Percentiles rank a stretch among this genome's conserved stretches.
Conservation (phyloP, 2,329 filamentous ascomycete species). For the Diaporthe sp. region DNA sequence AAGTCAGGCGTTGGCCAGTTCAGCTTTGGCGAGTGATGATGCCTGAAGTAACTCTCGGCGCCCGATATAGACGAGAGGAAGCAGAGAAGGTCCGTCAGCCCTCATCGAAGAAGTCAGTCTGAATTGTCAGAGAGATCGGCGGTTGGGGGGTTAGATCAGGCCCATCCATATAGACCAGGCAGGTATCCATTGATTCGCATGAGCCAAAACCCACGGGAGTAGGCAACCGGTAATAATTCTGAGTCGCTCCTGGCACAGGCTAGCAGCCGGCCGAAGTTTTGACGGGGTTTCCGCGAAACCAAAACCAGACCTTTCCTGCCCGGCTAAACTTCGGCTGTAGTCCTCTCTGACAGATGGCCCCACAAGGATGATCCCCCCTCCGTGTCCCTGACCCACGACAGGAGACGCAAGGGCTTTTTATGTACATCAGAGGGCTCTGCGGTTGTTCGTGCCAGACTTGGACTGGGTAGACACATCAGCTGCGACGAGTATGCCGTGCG, state of each 20-base stretch:
- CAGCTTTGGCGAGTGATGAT: too few species aligned
- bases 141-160: background rate
- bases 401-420: background rate
- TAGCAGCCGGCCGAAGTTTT: conserved; percentile 24
- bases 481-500: background rate
- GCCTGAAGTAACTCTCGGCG: background rate
- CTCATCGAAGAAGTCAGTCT: background rate
- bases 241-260: conserved; percentile 20
- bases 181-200: background rate
- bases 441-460: background rate
- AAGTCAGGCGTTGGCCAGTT: too few species aligned
- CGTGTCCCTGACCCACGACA: background rate
- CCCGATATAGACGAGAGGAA: background rate
- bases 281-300: conserved; percentile 26
- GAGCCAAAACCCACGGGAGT: background rate
- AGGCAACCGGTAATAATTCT: conserved; percentile 7
- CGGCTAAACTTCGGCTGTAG: conserved; percentile 28
- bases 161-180: background rate
- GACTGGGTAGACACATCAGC: background rate
- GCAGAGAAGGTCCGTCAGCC: background rate
- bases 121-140: background rate
- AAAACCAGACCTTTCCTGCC: background rate
- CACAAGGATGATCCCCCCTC: conserved; percentile 18
- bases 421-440: background rate
- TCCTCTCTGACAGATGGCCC: background rate